phyloP scores from a whole-genome alignment of 371 early-diverging fungal species.

The Amoeboaphelidium protococcarum region DNA sequence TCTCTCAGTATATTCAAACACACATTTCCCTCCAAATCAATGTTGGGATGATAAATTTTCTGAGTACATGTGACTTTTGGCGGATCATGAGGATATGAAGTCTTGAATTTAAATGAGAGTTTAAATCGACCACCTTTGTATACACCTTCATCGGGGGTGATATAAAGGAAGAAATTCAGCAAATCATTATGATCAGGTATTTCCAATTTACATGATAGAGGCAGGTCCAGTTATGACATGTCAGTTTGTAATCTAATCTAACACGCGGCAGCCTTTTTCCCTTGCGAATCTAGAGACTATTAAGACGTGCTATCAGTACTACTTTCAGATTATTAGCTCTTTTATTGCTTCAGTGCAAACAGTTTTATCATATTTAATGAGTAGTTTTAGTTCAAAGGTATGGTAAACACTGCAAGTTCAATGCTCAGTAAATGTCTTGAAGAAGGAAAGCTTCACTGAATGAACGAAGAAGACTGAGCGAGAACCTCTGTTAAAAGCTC shows the following conservation, averaged over 20 bases:
- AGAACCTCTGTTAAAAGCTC: no score
- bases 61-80: conserved; percentile 87
- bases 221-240: conserved; percentile 17
- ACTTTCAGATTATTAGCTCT: no score
- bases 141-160: conserved; percentile 76
- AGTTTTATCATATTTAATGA: no score
- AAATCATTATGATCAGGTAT: conserved; percentile 58
- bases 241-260: not conserved
- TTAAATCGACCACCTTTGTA: conserved; percentile 76
- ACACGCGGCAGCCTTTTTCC: no score
- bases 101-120: conserved; percentile 68
- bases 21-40: conserved; percentile 88
- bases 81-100: conserved; percentile 93
- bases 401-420: no score
- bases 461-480: no score
- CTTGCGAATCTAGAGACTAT: no score
- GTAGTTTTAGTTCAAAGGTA: no score
- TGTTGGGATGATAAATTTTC: conserved; percentile 95
- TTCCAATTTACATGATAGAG: conserved; percentile 38
- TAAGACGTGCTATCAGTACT: no score
- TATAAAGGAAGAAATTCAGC: conserved; percentile 49
- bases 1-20: conserved; percentile 97
- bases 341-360: no score
- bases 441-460: no score
- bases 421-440: no score